These are phyloP conservation scores for Vanderwaltozyma yarrowii DNA, from an alignment of 805 yeast genomes.

Conservation along the genomic window DNA sequence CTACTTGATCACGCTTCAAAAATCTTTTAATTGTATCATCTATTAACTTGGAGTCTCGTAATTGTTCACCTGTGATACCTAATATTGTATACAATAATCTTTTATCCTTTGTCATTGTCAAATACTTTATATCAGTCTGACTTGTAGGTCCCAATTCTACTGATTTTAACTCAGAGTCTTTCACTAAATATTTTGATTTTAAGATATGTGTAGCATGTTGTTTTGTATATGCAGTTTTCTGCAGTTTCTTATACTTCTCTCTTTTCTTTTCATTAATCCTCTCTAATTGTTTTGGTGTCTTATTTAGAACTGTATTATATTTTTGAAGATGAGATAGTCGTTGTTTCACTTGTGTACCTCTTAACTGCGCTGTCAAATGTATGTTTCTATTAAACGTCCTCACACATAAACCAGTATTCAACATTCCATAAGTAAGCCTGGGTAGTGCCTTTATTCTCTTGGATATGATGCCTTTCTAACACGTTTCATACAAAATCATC, in stretches of 20 bases:
- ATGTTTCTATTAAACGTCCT: background rate
- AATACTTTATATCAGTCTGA: conserved; percentile 25
- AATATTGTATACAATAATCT: conserved; percentile 42
- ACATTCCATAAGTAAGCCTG: too few relatives aligned
- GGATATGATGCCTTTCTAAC: too few relatives aligned
- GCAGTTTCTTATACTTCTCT: conserved; percentile 10
- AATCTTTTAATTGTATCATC: conserved; percentile 44
- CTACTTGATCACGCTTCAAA: conserved; percentile 37
- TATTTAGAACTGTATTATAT: conserved; percentile 7
- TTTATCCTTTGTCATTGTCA: conserved; percentile 31
- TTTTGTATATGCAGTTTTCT: conserved; percentile 21
- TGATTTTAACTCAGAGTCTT: conserved; percentile 16
- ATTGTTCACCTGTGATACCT: conserved; percentile 48
- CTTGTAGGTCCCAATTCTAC: conserved; percentile 30
- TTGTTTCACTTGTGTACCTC: conserved; percentile 5
- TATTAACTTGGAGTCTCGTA: conserved; percentile 48
- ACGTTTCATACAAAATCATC: too few relatives aligned
- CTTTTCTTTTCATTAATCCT: conserved; percentile 11
- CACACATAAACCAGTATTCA: background rate
- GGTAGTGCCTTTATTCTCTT: too few relatives aligned
- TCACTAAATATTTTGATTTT: conserved; percentile 8
- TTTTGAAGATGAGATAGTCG: conserved; percentile 12
- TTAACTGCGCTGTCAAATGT: background rate
- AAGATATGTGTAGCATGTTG: conserved; percentile 21
- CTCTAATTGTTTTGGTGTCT: conserved; percentile 14